Evolutionary conservation across 2,329 filamentous ascomycete genomes (phyloP).

Genomic region (Microsporum ferrugineum): DNA sequence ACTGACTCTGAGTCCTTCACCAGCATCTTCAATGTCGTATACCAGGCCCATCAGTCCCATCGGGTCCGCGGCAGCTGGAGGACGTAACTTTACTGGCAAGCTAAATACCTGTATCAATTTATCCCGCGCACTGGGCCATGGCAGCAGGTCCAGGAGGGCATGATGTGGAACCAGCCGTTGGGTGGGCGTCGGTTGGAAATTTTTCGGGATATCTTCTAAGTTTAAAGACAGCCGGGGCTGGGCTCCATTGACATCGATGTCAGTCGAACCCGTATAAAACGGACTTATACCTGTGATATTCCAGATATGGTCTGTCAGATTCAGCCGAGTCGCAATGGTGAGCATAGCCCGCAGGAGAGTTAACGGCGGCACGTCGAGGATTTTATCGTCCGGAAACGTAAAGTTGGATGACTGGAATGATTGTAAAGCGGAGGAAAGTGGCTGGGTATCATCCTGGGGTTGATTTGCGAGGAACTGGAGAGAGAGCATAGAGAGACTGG

Average conservation of each 20-base stretch:
- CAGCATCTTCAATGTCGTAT: conserved; percentile 46
- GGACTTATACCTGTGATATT: conserved; percentile 38
- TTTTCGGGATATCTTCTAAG: conserved; percentile 32
- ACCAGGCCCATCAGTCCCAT: conserved; percentile 42
- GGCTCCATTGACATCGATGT: conserved; percentile 14
- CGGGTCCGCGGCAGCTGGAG: conserved; percentile 36
- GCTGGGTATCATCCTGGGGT: conserved; percentile 7
- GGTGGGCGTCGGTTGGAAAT: conserved; percentile 42
- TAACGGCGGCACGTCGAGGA: conserved; percentile 40
- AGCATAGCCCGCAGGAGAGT: conserved; percentile 39
- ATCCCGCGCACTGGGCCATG: conserved; percentile 46
- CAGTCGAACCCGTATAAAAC: conserved; percentile 27
- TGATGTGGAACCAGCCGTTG: conserved; percentile 45
- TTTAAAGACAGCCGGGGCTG: conserved; percentile 13
- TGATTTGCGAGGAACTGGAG: conserved; percentile 11
- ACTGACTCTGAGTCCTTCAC: conserved; percentile 43
- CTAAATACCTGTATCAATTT: conserved; percentile 43
- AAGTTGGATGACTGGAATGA: conserved; percentile 18
- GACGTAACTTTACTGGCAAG: conserved; percentile 40
- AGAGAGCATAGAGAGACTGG: conserved; percentile 8
- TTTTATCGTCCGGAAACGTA: conserved; percentile 38
- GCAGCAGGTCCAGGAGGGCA: conserved; percentile 46
- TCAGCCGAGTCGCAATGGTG: conserved; percentile 40
- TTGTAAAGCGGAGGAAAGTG: conserved; percentile 16
- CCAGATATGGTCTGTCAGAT: conserved; percentile 36